A percentile compares a stretch with the other conserved stretches of the same genome.
Evolutionary conservation across 1,284 basidiomycete genomes (phyloP).

Genomic region (Boletus holoroseus): DNA sequence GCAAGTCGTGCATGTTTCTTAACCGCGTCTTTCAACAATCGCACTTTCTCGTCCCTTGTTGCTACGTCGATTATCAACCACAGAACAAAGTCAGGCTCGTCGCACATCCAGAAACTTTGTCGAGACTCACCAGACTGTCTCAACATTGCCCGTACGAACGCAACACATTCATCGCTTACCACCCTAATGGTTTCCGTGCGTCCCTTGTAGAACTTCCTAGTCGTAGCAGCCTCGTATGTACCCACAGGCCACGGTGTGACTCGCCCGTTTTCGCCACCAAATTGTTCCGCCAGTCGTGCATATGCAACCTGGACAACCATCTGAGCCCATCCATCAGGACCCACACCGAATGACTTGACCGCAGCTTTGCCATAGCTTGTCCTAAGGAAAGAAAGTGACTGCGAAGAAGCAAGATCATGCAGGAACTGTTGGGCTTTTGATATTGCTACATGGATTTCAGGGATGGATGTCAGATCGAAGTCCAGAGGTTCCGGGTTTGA

Average conservation of each 20-base stretch:
- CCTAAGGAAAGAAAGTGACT: constrained; percentile 60
- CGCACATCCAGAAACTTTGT: neutral
- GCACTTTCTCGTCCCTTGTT: constrained; percentile 44
- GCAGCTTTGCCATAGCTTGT: constrained; percentile 81
- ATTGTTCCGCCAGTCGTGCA: constrained; percentile 49
- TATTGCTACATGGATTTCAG: constrained; percentile 46
- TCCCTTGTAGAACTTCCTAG: constrained; percentile 78
- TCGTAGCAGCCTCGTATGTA: constrained; percentile 88
- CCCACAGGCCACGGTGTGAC: constrained; percentile 43
- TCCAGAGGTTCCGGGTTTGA: constrained; percentile 45
- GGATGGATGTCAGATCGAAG: constrained; percentile 54
- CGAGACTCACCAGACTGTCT: constrained; percentile 31
- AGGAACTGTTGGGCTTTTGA: constrained; percentile 53
- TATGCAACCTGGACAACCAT: constrained; percentile 86
- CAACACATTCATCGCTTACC: constrained; percentile 64
- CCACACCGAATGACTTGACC: constrained; percentile 82
- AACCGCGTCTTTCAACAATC: constrained; percentile 60
- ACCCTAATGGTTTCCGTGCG: constrained; percentile 86
- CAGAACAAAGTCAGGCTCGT: neutral
- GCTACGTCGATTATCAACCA: constrained; percentile 11
- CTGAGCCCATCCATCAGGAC: constrained; percentile 91
- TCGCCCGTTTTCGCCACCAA: constrained; percentile 33
- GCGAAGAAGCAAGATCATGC: constrained; percentile 57
- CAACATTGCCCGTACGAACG: constrained; percentile 75
- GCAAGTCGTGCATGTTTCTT: constrained; percentile 70